A percentile compares a stretch with the other conserved stretches of the same genome.
Conservation (phyloP, 495 filamentous ascomycete species). For the Aspergillus heteromorphus region DNA sequence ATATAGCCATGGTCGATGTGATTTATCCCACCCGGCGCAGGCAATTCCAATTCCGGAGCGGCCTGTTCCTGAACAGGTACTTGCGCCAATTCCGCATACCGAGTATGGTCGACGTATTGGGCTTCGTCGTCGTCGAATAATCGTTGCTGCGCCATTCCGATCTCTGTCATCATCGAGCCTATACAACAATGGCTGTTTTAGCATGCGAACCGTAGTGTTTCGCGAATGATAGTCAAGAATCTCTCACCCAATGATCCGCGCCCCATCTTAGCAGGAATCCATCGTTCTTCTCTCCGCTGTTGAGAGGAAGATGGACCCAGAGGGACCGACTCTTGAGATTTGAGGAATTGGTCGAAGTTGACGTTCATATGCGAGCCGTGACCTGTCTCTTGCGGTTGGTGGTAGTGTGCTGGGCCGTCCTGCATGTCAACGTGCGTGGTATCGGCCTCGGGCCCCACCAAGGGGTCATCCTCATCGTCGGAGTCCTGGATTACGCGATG, state of each 20-base stretch:
- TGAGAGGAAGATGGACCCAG: conserved; percentile 26
- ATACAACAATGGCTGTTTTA: neutral
- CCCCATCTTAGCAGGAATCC: conserved; percentile 30
- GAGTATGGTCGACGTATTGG: conserved; percentile 10
- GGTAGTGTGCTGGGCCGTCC: conserved; percentile 5
- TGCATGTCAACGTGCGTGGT: conserved; percentile 2
- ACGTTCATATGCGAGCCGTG: conserved; percentile 21
- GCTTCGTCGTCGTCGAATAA: conserved; percentile 33
- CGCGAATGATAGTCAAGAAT: neutral
- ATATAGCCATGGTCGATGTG: neutral
- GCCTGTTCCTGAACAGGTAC: neutral
- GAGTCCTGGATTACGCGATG: conserved; percentile 47
- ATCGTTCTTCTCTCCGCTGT: conserved; percentile 35
- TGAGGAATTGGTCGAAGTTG: conserved; percentile 39
- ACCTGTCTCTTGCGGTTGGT: conserved; percentile 5
- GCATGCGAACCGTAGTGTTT: no score
- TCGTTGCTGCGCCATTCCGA: conserved; percentile 32
- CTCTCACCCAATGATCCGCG: conserved; percentile 33
- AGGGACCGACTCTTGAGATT: conserved; percentile 25
- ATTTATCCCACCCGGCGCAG: neutral
- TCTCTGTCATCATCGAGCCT: conserved; percentile 38
- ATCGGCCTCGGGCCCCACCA: conserved; percentile 22
- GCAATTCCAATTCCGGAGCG: neutral
- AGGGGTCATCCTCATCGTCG: conserved; percentile 42
- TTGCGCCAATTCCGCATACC: neutral